phyloP scores from a whole-genome alignment of 345 rosid species.

The Iberis pinnata region DNA sequence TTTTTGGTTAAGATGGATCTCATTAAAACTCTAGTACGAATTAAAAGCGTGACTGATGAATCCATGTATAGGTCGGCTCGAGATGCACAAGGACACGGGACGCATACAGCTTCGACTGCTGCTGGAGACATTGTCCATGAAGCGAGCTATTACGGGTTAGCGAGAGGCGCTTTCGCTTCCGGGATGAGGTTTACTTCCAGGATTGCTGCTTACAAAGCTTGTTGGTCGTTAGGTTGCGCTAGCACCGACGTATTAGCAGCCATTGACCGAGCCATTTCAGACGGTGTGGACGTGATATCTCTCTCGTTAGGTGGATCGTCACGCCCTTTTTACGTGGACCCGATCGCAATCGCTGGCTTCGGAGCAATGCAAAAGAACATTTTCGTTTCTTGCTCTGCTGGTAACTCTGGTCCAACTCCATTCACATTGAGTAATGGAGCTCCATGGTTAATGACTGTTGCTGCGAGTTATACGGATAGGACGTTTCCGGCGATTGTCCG shows the following conservation, averaged over 20 bases:
- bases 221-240: slow-evolving; percentile 63
- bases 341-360: slow-evolving; percentile 50
- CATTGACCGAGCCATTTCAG: slow-evolving; percentile 55
- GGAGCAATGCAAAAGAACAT: slow-evolving; percentile 50
- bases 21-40: too few species aligned
- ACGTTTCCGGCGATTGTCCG: slow-evolving; percentile 54
- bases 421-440: slow-evolving; percentile 54
- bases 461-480: slow-evolving; percentile 63
- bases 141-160: slow-evolving; percentile 51
- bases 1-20: too few species aligned
- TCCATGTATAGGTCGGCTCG: slow-evolving; percentile 43
- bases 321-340: slow-evolving; percentile 50
- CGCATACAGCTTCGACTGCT: slow-evolving; percentile 84
- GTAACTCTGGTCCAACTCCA: slow-evolving; percentile 58
- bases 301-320: slow-evolving; percentile 57
- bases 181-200: slow-evolving; percentile 67
- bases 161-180: slow-evolving; percentile 43
- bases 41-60: background rate
- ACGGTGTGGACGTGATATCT: slow-evolving; percentile 73
- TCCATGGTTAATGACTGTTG: slow-evolving; percentile 88
- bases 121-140: slow-evolving; percentile 41
- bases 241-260: slow-evolving; percentile 57
- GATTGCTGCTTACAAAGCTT: slow-evolving; percentile 65
- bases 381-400: slow-evolving; percentile 75
- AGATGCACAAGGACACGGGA: slow-evolving; percentile 73